These are phyloP conservation scores for Collybia sordida DNA, from an alignment of 768 basidiomycete genomes.

Conservation along the genomic window DNA sequence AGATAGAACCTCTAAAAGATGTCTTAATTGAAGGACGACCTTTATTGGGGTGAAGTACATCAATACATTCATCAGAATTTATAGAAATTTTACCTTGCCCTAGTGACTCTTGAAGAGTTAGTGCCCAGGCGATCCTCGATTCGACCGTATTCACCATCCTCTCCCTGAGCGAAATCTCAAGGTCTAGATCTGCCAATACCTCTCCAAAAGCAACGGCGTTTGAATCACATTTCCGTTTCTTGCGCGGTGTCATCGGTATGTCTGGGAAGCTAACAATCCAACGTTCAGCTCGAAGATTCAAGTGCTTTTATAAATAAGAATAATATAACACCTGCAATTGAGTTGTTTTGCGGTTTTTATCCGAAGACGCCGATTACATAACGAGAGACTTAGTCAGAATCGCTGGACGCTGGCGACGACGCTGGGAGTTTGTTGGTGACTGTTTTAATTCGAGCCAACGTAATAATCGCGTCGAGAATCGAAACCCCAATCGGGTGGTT, in stretches of 20 bases:
- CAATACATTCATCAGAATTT: neutral
- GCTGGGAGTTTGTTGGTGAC: no score
- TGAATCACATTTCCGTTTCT: slow-evolving; percentile 12
- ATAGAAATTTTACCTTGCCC: slow-evolving; percentile 22
- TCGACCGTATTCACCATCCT: slow-evolving; percentile 40
- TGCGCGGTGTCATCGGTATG: slow-evolving; percentile 11
- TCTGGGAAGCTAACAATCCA: no score
- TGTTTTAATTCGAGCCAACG: no score
- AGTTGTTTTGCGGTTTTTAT: no score
- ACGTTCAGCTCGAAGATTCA: no score
- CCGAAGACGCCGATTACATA: no score
- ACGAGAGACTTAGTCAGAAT: no score
- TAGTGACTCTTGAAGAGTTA: slow-evolving; percentile 38
- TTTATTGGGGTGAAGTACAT: slow-evolving; percentile 2
- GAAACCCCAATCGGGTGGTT: no score
- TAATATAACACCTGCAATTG: no score
- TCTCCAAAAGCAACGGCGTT: slow-evolving; percentile 14
- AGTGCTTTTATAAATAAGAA: no score
- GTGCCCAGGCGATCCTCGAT: slow-evolving; percentile 49
- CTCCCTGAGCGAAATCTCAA: slow-evolving; percentile 45
- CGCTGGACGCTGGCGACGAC: no score
- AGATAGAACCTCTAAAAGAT: slow-evolving; percentile 38
- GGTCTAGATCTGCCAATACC: slow-evolving; percentile 37
- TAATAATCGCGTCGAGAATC: no score
- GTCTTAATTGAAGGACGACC: slow-evolving; percentile 18